Evolutionary conservation across 169 alveolate genomes (phyloP), one percentile per base, ranked within the genome.

Genomic region (Plasmodium gonderi): DNA sequence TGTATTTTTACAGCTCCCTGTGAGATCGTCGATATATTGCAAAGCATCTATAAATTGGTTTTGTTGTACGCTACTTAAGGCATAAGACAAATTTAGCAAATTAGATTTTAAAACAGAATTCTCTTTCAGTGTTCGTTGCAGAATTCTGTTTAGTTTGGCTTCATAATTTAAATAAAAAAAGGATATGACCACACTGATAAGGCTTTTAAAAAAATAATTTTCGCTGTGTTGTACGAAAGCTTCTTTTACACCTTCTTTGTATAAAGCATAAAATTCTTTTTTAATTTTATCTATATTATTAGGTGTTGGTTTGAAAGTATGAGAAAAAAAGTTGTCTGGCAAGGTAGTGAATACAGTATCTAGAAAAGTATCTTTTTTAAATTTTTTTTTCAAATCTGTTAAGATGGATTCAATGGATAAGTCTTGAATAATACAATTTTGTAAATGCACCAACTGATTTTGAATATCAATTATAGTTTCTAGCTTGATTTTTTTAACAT

Each of bases 371-470:
- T 74, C 93, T 54, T 76, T 87, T 38, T 87, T 33, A 36, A 87
- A 51, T 12, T 76, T 0, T 3, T 65, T 76, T 45, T 76, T 74
- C 68, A 87, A 75, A 31, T 87, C 93, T 5, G 23, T 31, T 38
- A 87, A 87, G 17, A 76, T 51, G 23, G 67, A n/a, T 26, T 87
- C 93, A 33, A 87, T 76, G 36, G 93, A 64, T 36, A 87, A 49
- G 45, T 87, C 89, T 51, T 87, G 93, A 23, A 87, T 75, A 75
- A 87, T 36, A 42, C 93, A 87, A 79, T 87, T 87, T 36, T 87
- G 93, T 79, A 87, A 33, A 76, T 74, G 14, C 20, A 87, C 81
- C 7, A 87, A 8, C 33, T 76, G 60, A 54, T 87, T 65, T 76
- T 76, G 89, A 12, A 87, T 87, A 38, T 76, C 79, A 33, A 44